Percentiles rank a stretch among this genome's conserved stretches.
These are phyloP conservation scores for Penicillium robsamsonii DNA, from an alignment of 495 filamentous ascomycete genomes.

Conservation along the genomic window DNA sequence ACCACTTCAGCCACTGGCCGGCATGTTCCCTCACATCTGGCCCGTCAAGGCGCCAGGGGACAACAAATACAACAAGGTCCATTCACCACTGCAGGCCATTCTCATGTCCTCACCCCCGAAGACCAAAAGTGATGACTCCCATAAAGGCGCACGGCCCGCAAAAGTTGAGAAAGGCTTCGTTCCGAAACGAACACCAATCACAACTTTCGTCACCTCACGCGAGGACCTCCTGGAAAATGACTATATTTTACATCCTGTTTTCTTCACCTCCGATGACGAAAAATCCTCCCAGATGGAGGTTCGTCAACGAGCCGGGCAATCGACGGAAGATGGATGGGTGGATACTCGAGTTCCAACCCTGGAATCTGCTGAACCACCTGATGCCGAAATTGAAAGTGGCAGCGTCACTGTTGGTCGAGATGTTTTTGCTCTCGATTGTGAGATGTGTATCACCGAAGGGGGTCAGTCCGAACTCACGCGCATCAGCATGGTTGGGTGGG, in stretches of 20 bases:
- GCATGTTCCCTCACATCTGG: slow-evolving; percentile 86
- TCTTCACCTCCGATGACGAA: slow-evolving; percentile 47
- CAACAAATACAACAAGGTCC: slow-evolving; percentile 70
- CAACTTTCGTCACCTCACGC: slow-evolving; percentile 64
- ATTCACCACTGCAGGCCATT: slow-evolving; percentile 79
- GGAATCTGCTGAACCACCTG: slow-evolving; percentile 64
- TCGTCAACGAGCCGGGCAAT: slow-evolving; percentile 42
- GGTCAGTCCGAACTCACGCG: slow-evolving; percentile 77
- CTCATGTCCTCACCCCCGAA: slow-evolving; percentile 68
- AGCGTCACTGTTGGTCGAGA: slow-evolving; percentile 80
- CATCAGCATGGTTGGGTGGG: slow-evolving; percentile 84
- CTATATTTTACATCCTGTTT: slow-evolving; percentile 75
- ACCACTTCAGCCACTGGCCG: slow-evolving; percentile 66
- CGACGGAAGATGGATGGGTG: slow-evolving; percentile 71
- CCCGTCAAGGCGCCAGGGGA: slow-evolving; percentile 84
- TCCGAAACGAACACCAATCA: slow-evolving; percentile 73
- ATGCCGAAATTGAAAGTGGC: slow-evolving; percentile 69
- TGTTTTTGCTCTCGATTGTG: slow-evolving; percentile 86
- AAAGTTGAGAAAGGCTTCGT: slow-evolving; percentile 59
- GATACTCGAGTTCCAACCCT: slow-evolving; percentile 67
- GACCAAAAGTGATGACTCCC: slow-evolving; percentile 53
- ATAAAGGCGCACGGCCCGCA: slow-evolving; percentile 55
- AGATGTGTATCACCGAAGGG: slow-evolving; percentile 87
- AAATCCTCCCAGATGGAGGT: slow-evolving; percentile 42
- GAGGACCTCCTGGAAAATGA: slow-evolving; percentile 79